phyloP scores from a whole-genome alignment of 768 basidiomycete genomes.

The Dendrothele bispora region DNA sequence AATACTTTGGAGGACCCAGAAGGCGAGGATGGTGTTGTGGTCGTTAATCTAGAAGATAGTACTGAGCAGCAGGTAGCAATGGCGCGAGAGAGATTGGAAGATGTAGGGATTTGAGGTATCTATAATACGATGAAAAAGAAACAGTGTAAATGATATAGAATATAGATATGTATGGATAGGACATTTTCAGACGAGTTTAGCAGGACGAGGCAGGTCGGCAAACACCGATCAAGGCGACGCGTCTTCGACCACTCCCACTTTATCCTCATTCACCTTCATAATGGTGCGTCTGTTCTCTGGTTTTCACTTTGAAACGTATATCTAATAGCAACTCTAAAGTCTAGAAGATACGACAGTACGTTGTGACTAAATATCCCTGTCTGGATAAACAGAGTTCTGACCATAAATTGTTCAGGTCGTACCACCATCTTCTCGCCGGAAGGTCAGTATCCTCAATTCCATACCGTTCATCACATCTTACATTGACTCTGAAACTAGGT shows the following conservation, averaged over 20 bases:
- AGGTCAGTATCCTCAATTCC: constrained; percentile 59
- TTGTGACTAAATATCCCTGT: constrained; percentile 17
- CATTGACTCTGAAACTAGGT: constrained; percentile 47
- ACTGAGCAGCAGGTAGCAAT: constrained; percentile 55
- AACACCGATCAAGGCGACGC: constrained; percentile 30
- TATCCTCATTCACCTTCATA: constrained; percentile 27
- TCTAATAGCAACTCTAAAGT: constrained; percentile 41
- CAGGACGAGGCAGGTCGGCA: not conserved
- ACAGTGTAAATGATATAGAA: not conserved
- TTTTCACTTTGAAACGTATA: not conserved
- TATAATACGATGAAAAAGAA: not conserved
- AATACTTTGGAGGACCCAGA: constrained; percentile 67
- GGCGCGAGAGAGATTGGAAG: constrained; percentile 42
- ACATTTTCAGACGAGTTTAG: not conserved
- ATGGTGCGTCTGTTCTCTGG: constrained; percentile 42
- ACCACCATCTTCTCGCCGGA: constrained; percentile 99
- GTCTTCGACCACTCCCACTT: constrained; percentile 29
- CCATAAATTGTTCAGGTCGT: constrained; percentile 54
- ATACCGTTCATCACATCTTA: not conserved
- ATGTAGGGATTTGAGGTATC: constrained; percentile 12
- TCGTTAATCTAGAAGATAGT: constrained; percentile 51
- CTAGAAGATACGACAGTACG: constrained; percentile 95
- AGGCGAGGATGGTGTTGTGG: constrained; percentile 67
- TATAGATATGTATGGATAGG: not conserved
- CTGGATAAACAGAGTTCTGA: constrained; percentile 11